Conservation (phyloP, 768 basidiomycete species). For the Coprinopsis strossmayeri region DNA sequence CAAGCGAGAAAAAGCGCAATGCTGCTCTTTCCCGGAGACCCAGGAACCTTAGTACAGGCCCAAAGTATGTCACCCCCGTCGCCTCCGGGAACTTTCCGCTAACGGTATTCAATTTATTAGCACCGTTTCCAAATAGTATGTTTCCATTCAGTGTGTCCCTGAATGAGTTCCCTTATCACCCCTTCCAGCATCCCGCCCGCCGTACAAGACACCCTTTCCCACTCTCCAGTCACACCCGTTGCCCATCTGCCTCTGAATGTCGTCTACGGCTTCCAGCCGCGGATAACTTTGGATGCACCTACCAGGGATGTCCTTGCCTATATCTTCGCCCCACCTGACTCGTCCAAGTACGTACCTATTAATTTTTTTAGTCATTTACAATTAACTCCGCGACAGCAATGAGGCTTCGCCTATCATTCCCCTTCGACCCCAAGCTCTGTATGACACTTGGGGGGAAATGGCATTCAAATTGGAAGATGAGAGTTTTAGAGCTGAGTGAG, state of each 20-base stretch:
- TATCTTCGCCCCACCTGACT: conserved; percentile 71
- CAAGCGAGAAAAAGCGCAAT: conserved; percentile 75
- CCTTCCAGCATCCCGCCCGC: conserved; percentile 20
- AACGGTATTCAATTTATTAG: conserved; percentile 9
- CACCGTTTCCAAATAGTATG: conserved; percentile 33
- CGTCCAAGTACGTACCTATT: conserved; percentile 32
- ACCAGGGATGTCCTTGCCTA: conserved; percentile 64
- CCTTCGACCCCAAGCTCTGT: conserved; percentile 36
- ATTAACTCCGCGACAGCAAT: conserved; percentile 14
- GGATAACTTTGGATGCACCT: conserved; percentile 50
- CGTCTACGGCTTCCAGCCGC: conserved; percentile 44
- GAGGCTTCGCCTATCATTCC: conserved; percentile 32
- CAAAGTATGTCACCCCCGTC: conserved; percentile 6
- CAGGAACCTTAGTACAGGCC: conserved; percentile 47
- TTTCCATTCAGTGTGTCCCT: conserved; percentile 9
- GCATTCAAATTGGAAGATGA: conserved; percentile 70
- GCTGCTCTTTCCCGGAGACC: conserved; percentile 54
- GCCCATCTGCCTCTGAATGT: conserved; percentile 34
- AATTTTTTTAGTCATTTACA: conserved; percentile 12
- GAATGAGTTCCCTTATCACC: neutral
- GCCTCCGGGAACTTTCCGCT: conserved; percentile 22
- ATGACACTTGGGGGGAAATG: conserved; percentile 69
- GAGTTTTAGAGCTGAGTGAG: conserved; percentile 77
- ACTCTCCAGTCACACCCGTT: conserved; percentile 16
- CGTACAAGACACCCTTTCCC: conserved; percentile 16